Conservation (phyloP, 768 basidiomycete genomes). For the Roridomyces roridus region DNA sequence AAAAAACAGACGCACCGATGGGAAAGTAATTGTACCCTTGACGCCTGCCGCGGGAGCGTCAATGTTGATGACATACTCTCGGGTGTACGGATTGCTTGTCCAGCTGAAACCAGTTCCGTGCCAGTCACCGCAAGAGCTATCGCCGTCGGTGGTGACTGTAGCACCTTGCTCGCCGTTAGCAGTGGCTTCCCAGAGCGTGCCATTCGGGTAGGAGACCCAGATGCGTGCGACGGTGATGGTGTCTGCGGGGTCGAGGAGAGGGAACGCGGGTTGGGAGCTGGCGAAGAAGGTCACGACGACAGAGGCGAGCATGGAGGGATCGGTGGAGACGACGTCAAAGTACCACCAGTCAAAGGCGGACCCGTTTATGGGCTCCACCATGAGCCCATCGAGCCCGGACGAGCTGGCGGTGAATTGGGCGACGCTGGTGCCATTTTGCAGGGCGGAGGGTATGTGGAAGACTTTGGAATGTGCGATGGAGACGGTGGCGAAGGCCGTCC, state of each 20-base stretch:
- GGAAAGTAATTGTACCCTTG: constrained; percentile 15
- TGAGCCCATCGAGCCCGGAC: constrained; percentile 19
- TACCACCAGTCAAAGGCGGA: constrained; percentile 28
- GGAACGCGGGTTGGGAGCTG: constrained; percentile 12
- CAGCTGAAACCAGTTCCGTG: constrained; percentile 22
- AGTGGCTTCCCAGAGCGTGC: not conserved
- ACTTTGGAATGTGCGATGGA: not conserved
- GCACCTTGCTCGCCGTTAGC: constrained; percentile 1
- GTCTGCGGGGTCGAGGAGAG: not conserved
- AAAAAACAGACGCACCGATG: not conserved
- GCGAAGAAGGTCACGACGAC: constrained; percentile 24
- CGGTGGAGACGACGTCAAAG: constrained; percentile 27
- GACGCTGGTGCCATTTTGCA: not conserved
- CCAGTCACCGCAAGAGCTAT: constrained; percentile 20
- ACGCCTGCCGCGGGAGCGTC: constrained; percentile 16
- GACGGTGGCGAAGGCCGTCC: too few species aligned
- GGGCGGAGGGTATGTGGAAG: constrained; percentile 6
- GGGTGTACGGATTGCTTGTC: not conserved
- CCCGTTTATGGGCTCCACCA: constrained; percentile 20
- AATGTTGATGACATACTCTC: constrained; percentile 11
- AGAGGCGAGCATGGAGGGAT: constrained; percentile 12
- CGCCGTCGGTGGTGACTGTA: constrained; percentile 11
- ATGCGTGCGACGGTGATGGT: not conserved
- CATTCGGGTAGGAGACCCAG: constrained; percentile 10
- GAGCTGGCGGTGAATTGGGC: constrained; percentile 2